Percentiles rank a stretch among this genome's conserved stretches.
These are phyloP conservation scores for Stagonosporopsis cucurbitacearum DNA, from an alignment of 2,329 filamentous ascomycete genomes.

Conservation along the genomic window DNA sequence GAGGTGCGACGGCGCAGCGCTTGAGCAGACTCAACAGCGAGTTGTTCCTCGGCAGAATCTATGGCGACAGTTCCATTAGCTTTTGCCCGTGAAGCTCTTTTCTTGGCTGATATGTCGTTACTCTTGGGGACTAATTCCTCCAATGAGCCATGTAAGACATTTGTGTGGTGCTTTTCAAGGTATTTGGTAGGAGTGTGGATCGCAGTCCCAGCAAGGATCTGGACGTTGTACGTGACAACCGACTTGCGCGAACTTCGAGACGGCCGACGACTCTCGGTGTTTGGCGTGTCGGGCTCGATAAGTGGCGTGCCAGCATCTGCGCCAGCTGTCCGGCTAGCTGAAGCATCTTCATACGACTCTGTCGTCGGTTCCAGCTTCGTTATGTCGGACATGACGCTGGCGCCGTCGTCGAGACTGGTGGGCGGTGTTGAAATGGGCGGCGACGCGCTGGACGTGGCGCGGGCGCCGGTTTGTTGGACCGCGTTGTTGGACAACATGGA, in stretches of 20 bases:
- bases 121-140: constrained; percentile 24
- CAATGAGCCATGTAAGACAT: constrained; percentile 42
- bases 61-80: constrained; percentile 18
- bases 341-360: constrained; percentile 30
- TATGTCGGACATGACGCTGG: constrained; percentile 59
- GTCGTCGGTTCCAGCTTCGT: constrained; percentile 39
- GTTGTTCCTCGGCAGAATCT: constrained; percentile 41
- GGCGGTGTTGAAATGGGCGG: constrained; percentile 67
- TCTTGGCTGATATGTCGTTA: constrained; percentile 29
- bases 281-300: constrained; percentile 24
- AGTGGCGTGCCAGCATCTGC: constrained; percentile 23
- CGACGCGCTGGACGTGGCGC: constrained; percentile 60
- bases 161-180: constrained; percentile 48
- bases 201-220: constrained; percentile 67
- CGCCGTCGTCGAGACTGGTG: constrained; percentile 69
- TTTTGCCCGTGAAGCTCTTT: constrained; percentile 24
- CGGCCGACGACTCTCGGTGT: constrained; percentile 38
- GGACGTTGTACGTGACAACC: constrained; percentile 70
- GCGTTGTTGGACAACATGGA: constrained; percentile 49
- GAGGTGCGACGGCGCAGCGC: constrained; percentile 44
- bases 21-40: constrained; percentile 41
- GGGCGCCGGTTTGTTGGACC: constrained; percentile 36
- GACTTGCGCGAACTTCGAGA: constrained; percentile 62
- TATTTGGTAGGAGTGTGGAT: constrained; percentile 61
- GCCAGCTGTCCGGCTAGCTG: constrained; percentile 7